phyloP scores from a whole-genome alignment of 176 grass and related monocot species.

The Eragrostis curvula region DNA sequence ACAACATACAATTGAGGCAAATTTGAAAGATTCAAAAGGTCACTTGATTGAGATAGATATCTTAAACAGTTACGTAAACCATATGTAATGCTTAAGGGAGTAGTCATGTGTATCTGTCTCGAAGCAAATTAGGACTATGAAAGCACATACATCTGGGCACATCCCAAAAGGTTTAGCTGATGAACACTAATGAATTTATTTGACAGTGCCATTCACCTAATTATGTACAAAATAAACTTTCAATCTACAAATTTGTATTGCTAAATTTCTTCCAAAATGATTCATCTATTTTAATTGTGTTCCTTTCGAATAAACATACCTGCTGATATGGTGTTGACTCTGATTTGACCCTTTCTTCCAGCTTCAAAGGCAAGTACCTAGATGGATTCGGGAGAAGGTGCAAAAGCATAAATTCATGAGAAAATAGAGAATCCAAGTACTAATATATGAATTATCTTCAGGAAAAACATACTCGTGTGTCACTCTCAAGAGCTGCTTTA shows the following conservation, averaged over 20 bases:
- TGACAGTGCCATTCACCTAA: slow-evolving; percentile 3
- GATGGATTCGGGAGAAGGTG: neutral
- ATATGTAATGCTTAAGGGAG: neutral
- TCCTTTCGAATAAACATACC: slow-evolving; percentile 49
- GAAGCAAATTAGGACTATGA: slow-evolving; percentile 17
- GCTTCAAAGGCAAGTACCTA: slow-evolving; percentile 97
- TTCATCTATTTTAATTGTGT: neutral
- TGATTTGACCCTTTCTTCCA: slow-evolving; percentile 82
- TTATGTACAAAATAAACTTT: neutral
- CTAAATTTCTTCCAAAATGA: slow-evolving; percentile 9
- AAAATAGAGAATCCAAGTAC: slow-evolving; percentile 5
- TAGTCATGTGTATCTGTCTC: neutral
- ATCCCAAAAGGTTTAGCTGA: neutral
- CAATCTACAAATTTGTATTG: neutral
- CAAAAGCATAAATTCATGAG: slow-evolving; percentile 9
- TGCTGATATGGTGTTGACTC: slow-evolving; percentile 98
- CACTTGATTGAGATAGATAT: neutral
- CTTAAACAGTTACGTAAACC: neutral
- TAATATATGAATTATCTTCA: slow-evolving; percentile 20
- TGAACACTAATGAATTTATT: neutral
- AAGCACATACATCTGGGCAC: neutral
- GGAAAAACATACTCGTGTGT: slow-evolving; percentile 67
- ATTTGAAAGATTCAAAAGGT: neutral
- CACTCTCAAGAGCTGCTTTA: slow-evolving; percentile 96
- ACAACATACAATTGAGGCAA: neutral